These are phyloP conservation scores for Globisporangium spinosum DNA, from an alignment of 352 stramenopile species.

Conservation along the genomic window DNA sequence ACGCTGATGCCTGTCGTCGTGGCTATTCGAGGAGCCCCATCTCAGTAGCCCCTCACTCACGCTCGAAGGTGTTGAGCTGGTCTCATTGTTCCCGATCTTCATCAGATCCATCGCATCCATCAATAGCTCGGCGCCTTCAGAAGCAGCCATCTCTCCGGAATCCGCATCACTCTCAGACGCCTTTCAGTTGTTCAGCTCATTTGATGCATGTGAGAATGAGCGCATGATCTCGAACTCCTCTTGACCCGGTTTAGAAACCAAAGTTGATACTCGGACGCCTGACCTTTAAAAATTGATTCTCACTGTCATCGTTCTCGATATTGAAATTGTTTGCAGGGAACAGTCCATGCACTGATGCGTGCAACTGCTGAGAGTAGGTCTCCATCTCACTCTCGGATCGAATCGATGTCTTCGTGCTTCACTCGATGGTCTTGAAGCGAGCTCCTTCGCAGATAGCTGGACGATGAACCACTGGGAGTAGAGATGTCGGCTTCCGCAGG, in stretches of 20 bases:
- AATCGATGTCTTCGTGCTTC: not conserved
- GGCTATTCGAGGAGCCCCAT: not conserved
- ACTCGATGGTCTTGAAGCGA: not conserved
- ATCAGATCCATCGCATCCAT: not conserved
- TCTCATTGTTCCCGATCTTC: not conserved
- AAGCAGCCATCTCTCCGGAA: not conserved
- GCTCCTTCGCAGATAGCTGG: not conserved
- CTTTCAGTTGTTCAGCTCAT: too few relatives aligned
- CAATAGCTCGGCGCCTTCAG: conserved; percentile 13
- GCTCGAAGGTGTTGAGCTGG: not conserved
- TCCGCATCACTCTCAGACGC: not conserved
- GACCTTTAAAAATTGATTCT: not conserved
- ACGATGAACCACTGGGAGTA: not conserved
- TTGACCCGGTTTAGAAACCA: not conserved
- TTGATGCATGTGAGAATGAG: too few relatives aligned
- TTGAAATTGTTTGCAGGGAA: too few relatives aligned
- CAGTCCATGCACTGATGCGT: too few relatives aligned
- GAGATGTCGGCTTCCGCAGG: too few relatives aligned
- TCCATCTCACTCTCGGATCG: not conserved
- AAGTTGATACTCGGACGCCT: not conserved
- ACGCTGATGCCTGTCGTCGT: not conserved
- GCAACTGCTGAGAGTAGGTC: too few relatives aligned
- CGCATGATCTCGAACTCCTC: too few relatives aligned
- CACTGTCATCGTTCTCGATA: not conserved
- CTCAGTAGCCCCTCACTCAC: not conserved